phyloP scores from a whole-genome alignment of 2,329 filamentous ascomycete genomes.

The Penicillium glabrum region DNA sequence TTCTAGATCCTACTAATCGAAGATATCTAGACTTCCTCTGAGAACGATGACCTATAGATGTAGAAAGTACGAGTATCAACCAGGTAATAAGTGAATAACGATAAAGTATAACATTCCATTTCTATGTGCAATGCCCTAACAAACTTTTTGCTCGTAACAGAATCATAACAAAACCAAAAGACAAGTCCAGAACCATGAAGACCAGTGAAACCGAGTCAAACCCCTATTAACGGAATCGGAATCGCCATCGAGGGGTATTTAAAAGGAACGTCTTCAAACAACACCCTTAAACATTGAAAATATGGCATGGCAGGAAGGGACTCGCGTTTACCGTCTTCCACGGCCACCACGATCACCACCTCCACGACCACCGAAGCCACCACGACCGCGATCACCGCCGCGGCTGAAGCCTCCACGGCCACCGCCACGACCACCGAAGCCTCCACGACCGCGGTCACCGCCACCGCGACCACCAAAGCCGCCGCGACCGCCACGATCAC shows the following conservation, averaged over 20 bases:
- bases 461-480: not conserved
- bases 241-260: conserved; percentile 17
- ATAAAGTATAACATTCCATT: conserved; percentile 5
- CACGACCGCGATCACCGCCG: conserved; percentile 4
- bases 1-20: too few relatives aligned
- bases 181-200: conserved; percentile 5
- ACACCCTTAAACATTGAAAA: conserved; percentile 5
- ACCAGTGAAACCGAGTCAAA: conserved; percentile 8
- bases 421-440: conserved; percentile 2
- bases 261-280: conserved; percentile 13
- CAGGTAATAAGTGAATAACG: not conserved
- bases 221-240: conserved; percentile 14
- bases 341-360: conserved; percentile 8
- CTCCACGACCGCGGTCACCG: conserved; percentile 12
- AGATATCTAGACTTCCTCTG: too few relatives aligned
- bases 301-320: not conserved
- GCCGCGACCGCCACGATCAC: conserved; percentile 2
- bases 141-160: conserved; percentile 20
- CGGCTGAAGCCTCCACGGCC: conserved; percentile 4
- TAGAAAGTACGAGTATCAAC: too few relatives aligned
- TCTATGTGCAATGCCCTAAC: conserved; percentile 22
- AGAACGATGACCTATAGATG: too few relatives aligned
- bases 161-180: conserved; percentile 14
- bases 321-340: conserved; percentile 3
- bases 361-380: not conserved